Percentiles rank a stretch among this genome's conserved stretches.
phyloP scores from a whole-genome alignment of 2,329 filamentous ascomycete genomes.

The Amauroascus niger region DNA sequence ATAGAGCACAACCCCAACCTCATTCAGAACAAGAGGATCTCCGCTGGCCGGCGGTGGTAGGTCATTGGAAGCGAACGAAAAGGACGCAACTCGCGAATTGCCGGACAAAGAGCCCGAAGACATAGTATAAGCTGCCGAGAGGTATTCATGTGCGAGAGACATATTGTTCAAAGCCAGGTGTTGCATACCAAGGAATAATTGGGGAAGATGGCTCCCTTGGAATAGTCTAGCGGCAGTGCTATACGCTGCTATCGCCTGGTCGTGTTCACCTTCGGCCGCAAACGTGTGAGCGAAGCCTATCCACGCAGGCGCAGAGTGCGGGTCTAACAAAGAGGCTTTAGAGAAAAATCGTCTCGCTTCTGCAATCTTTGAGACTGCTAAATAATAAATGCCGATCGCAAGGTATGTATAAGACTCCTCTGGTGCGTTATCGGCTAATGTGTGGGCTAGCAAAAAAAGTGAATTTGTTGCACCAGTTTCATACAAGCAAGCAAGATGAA shows the following conservation, averaged over 20 bases:
- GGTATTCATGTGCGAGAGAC: slow-evolving; percentile 84
- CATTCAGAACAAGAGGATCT: slow-evolving; percentile 85
- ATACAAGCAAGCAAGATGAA: slow-evolving; percentile 84
- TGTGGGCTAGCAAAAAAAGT: slow-evolving; percentile 84
- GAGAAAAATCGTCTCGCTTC: slow-evolving; percentile 94
- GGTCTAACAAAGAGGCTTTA: slow-evolving; percentile 94
- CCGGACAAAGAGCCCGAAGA: slow-evolving; percentile 33
- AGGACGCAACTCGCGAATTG: slow-evolving; percentile 18
- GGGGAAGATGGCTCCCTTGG: slow-evolving; percentile 91
- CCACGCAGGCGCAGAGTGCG: slow-evolving; percentile 95
- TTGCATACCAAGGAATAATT: slow-evolving; percentile 96
- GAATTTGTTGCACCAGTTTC: slow-evolving; percentile 79
- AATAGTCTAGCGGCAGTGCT: slow-evolving; percentile 90
- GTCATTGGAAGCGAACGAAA: slow-evolving; percentile 22
- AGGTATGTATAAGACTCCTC: slow-evolving; percentile 88
- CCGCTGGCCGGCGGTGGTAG: slow-evolving; percentile 52
- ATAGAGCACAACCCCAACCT: slow-evolving; percentile 92
- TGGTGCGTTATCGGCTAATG: slow-evolving; percentile 82
- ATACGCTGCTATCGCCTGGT: slow-evolving; percentile 96
- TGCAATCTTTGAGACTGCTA: slow-evolving; percentile 76
- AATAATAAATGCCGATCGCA: slow-evolving; percentile 90
- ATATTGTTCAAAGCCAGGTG: slow-evolving; percentile 94
- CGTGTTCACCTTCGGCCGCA: slow-evolving; percentile 91
- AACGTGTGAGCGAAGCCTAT: slow-evolving; percentile 99
- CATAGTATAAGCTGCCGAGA: slow-evolving; percentile 71